Percentiles rank a stretch among this genome's conserved stretches.
These are phyloP conservation scores for Pulveroboletus sp. DNA, from an alignment of 768 basidiomycete species.

Conservation along the genomic window DNA sequence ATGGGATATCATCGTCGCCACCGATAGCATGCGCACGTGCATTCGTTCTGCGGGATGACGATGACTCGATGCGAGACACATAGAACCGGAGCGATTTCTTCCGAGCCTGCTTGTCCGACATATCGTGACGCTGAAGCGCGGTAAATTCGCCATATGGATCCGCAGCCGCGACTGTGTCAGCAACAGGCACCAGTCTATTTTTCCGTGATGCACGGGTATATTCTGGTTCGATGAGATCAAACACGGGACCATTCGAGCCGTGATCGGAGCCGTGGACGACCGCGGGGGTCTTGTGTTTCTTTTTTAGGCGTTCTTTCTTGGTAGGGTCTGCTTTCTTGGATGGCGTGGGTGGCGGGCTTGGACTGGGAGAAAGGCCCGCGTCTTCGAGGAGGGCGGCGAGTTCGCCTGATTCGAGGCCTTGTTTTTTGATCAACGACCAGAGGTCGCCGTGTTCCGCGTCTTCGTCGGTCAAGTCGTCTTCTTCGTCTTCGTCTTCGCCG, in stretches of 20 bases:
- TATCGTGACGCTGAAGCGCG: slow-evolving; percentile 65
- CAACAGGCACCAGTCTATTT: slow-evolving; percentile 3
- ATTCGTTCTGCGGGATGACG: slow-evolving; percentile 69
- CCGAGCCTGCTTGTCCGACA: slow-evolving; percentile 78
- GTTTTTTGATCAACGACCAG: slow-evolving; percentile 40
- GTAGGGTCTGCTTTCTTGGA: slow-evolving; percentile 1
- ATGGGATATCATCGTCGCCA: slow-evolving; percentile 96
- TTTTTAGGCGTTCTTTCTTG: slow-evolving; percentile 46
- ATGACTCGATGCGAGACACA: slow-evolving; percentile 85
- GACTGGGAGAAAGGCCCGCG: slow-evolving; percentile 27
- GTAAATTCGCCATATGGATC: slow-evolving; percentile 72
- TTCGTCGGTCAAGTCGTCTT: slow-evolving; percentile 37
- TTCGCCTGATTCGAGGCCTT: slow-evolving; percentile 43
- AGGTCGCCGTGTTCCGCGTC: slow-evolving; percentile 40
- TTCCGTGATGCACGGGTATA: slow-evolving; percentile 32
- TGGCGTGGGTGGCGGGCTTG: slow-evolving; percentile 9
- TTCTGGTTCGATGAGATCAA: slow-evolving; percentile 80
- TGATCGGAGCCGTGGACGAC: slow-evolving; percentile 7
- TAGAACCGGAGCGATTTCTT: slow-evolving; percentile 90
- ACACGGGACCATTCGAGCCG: slow-evolving; percentile 40
- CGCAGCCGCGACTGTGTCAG: slow-evolving; percentile 7
- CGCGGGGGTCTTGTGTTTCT: slow-evolving; percentile 52
- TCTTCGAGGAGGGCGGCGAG: slow-evolving; percentile 58
- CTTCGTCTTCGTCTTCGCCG: slow-evolving; percentile 29
- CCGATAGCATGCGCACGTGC: slow-evolving; percentile 70